Percentiles rank a stretch among this genome's conserved stretches.
Evolutionary conservation across 139 green algal genomes (phyloP).

Genomic region (Chlorella sp.): DNA sequence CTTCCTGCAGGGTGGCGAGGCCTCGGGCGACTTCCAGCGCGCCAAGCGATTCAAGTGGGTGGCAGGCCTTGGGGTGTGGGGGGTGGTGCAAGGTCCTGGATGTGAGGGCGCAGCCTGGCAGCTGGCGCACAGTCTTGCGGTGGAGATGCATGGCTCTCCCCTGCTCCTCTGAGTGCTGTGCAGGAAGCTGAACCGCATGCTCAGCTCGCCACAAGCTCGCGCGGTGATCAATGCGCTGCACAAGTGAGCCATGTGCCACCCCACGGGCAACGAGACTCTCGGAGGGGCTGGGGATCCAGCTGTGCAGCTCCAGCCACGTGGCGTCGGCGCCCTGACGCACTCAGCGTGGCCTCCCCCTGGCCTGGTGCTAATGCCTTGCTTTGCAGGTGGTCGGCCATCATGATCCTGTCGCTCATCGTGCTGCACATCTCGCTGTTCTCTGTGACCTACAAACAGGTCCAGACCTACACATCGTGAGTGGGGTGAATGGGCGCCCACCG

Average conservation of each 20-base stretch:
- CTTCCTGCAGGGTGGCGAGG: neutral
- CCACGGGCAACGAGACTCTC: too few species aligned
- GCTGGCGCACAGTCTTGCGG: too few species aligned
- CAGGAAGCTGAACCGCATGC: constrained; percentile 27
- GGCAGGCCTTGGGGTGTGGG: neutral
- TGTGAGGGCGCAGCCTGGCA: too few species aligned
- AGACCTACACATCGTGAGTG: neutral
- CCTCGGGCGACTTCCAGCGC: neutral
- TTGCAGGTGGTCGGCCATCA: neutral
- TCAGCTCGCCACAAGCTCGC: constrained; percentile 11
- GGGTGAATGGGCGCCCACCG: too few species aligned
- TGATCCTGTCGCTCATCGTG: neutral
- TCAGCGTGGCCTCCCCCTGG: too few species aligned
- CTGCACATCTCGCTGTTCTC: constrained; percentile 2
- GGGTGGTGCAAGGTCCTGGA: neutral
- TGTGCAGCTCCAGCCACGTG: too few species aligned
- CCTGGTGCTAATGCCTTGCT: too few species aligned
- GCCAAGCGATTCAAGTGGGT: constrained; percentile 5
- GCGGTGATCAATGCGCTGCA: constrained; percentile 8
- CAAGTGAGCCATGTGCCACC: neutral
- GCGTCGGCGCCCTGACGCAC: too few species aligned
- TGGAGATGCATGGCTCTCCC: too few species aligned
- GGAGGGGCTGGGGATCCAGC: too few species aligned
- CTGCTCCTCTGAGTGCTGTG: neutral
- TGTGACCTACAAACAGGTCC: neutral